Evolutionary conservation across 2,329 filamentous ascomycete species (phyloP), one percentile per base, ranked within the genome.

Genomic region (Calonectria montana): DNA sequence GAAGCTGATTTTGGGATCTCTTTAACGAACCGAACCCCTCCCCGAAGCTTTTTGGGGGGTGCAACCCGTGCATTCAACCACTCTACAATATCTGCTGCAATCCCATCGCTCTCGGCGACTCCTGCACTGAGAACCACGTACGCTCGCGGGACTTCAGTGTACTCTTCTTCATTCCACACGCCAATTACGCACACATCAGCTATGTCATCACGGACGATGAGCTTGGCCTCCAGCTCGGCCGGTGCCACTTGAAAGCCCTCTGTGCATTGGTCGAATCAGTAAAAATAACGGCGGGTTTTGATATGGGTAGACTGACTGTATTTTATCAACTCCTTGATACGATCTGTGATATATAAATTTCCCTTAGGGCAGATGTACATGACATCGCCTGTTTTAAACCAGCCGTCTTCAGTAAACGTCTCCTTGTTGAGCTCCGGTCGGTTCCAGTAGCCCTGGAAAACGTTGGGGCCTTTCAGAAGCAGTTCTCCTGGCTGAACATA

Each of bases 331-430:
- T 90, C 93, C 86, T 95, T 95, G 80, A 91, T 91, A 37, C 95
- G 92, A 80, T 98, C 96, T 1, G 96, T 97, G 81, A 98, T 96
- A 86, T 92, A 98, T 79, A 97, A 94, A 80, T 97, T 94, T 35
- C 94, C 94, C 62, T 94, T 88, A 55, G 88, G 85, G 80, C 97
- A 94, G 78, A 94, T 90, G 75, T 94, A 92, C 4, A 94, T 94
- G 29, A 98, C 91, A 79, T 98, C 96, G 2, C 96, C 96, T 0
- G 96, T 98, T 83, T 93, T 96, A 88, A 97, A 98, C 86, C 92
- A 98, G 1, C 94, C 94, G 75, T 97, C 94, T 0, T 86, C 76
- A 2, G 93, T 94, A 73, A 97, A 91, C 0, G 93, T 91, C 55
- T 94, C 91, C 2, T 86, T 86, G 3, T 94, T 95, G 3, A 92